Evolutionary conservation across 495 filamentous ascomycete genomes (phyloP).

Genomic region (Aspergillus wentii): DNA sequence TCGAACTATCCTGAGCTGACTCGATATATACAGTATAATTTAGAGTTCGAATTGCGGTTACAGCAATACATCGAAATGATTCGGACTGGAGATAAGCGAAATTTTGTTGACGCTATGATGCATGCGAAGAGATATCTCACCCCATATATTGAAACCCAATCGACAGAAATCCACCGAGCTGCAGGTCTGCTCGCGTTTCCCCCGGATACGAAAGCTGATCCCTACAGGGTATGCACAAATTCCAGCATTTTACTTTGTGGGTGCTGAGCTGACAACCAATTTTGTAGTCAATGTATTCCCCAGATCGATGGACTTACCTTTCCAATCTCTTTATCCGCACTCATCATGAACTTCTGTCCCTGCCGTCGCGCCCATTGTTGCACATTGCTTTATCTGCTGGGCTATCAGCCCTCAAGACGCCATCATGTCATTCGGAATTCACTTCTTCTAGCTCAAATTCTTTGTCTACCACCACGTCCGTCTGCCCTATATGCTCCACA

Average conservation of each 20-base stretch:
- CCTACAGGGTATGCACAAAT: constrained; percentile 54
- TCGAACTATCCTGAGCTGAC: constrained; percentile 18
- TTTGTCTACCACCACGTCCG: constrained; percentile 53
- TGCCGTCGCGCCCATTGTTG: constrained; percentile 79
- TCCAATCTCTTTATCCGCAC: constrained; percentile 80
- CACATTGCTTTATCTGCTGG: constrained; percentile 89
- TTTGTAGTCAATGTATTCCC: constrained; percentile 64
- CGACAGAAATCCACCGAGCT: constrained; percentile 62
- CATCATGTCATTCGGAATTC: constrained; percentile 76
- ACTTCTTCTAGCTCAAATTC: constrained; percentile 55
- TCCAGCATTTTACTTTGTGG: not conserved
- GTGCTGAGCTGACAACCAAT: constrained; percentile 6
- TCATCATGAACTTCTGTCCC: constrained; percentile 79
- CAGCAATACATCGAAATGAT: constrained; percentile 95
- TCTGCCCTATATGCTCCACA: constrained; percentile 93
- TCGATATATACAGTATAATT: constrained; percentile 58
- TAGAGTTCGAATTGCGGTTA: constrained; percentile 91
- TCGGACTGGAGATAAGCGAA: constrained; percentile 52
- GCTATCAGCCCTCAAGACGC: constrained; percentile 91
- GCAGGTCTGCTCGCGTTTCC: constrained; percentile 74
- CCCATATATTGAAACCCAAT: constrained; percentile 61
- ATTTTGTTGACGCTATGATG: constrained; percentile 67
- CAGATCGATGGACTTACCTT: constrained; percentile 66
- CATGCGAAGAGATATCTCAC: constrained; percentile 79
- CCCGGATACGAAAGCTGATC: constrained; percentile 54